phyloP scores from a whole-genome alignment of 2,329 filamentous ascomycete species.

The Tympanopsis confertula region DNA sequence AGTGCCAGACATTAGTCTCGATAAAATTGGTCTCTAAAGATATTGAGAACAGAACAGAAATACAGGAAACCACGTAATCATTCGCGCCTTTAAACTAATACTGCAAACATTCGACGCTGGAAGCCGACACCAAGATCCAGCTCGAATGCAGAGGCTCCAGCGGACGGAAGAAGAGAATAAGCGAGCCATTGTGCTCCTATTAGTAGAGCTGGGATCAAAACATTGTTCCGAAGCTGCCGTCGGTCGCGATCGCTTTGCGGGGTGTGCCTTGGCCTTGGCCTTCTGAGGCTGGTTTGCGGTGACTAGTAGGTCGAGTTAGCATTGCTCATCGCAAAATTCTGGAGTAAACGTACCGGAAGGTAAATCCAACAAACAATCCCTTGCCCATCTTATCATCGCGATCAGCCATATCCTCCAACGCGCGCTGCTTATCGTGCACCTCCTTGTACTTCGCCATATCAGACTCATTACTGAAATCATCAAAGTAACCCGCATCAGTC shows the following conservation, averaged over 20 bases:
- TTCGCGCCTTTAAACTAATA: no score
- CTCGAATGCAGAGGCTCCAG: background rate
- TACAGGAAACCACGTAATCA: no score
- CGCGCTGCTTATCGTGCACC: slow-evolving; percentile 92
- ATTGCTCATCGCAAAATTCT: background rate
- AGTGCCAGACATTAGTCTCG: no score
- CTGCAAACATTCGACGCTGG: no score
- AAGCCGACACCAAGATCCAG: slow-evolving; percentile 1
- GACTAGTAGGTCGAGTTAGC: slow-evolving; percentile 19
- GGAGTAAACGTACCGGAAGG: slow-evolving; percentile 46
- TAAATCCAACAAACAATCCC: slow-evolving; percentile 91
- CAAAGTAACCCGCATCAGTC: slow-evolving; percentile 96
- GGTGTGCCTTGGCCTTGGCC: slow-evolving; percentile 51
- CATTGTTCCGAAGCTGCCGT: slow-evolving; percentile 83
- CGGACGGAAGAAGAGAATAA: background rate
- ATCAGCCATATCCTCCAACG: slow-evolving; percentile 87
- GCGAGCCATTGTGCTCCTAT: no score
- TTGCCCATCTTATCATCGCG: slow-evolving; percentile 89
- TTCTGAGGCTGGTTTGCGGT: slow-evolving; percentile 70
- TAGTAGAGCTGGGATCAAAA: no score
- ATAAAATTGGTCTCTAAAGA: no score
- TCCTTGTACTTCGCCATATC: slow-evolving; percentile 99
- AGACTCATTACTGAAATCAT: slow-evolving; percentile 90
- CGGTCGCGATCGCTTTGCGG: slow-evolving; percentile 70
- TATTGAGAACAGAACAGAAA: no score